Percentiles rank a stretch among this genome's conserved stretches.
Evolutionary conservation across 139 green algal genomes (phyloP).

Genomic region (Tetradesmus obliquus): DNA sequence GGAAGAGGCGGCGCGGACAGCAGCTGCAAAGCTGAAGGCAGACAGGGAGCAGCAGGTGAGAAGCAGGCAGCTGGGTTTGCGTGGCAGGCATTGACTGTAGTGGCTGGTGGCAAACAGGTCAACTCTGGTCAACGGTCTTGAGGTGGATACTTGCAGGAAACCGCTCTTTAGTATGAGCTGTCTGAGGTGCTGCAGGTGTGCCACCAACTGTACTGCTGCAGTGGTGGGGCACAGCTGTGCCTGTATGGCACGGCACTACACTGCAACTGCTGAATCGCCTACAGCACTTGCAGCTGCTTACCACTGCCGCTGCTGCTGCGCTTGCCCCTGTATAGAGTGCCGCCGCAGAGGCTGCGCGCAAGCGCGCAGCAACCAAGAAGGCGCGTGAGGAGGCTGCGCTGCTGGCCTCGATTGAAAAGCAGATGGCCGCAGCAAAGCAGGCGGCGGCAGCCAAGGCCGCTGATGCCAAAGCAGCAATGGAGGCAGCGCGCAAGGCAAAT

Average conservation of each 20-base stretch:
- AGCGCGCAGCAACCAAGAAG: slow-evolving; percentile 30
- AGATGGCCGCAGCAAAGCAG: slow-evolving; percentile 9
- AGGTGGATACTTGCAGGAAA: neutral
- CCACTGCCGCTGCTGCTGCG: neutral
- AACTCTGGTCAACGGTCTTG: neutral
- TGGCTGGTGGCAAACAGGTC: no score
- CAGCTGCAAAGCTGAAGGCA: slow-evolving; percentile 15
- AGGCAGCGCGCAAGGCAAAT: slow-evolving; percentile 11
- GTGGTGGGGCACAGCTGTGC: neutral
- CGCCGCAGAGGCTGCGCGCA: neutral
- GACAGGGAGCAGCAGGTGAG: slow-evolving; percentile 27
- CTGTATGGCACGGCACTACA: neutral
- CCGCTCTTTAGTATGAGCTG: no score
- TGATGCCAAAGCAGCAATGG: slow-evolving; percentile 15
- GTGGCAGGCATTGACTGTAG: no score
- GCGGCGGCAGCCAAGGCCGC: slow-evolving; percentile 16
- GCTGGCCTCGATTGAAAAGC: neutral
- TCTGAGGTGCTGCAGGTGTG: no score
- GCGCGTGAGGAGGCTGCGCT: slow-evolving; percentile 27
- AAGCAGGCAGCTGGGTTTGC: neutral
- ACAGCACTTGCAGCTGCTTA: neutral
- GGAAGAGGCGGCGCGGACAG: neutral
- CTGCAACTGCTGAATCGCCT: neutral
- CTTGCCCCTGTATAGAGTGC: neutral
- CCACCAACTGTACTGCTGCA: no score